Conservation (phyloP, 176 grass and related monocot genomes). For the Sorghum bicolor region DNA sequence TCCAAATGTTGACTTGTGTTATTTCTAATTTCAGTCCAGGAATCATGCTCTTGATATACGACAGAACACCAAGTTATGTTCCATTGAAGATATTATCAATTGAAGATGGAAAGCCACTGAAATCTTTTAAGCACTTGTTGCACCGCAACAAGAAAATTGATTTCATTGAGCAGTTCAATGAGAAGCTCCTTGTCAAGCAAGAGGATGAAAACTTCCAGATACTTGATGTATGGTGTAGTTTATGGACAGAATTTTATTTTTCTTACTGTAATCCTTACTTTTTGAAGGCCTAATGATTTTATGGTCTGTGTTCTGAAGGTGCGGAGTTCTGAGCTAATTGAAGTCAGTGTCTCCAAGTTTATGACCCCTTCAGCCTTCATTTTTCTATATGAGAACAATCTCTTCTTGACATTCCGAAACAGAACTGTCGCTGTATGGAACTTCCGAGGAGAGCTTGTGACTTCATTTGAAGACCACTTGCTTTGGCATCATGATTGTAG, state of each 20-base stretch:
- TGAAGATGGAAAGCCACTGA: slow-evolving; percentile 86
- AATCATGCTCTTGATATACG: slow-evolving; percentile 98
- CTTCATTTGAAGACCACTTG: slow-evolving; percentile 96
- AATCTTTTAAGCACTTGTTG: slow-evolving; percentile 87
- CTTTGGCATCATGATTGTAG: slow-evolving; percentile 95
- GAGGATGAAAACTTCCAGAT: slow-evolving; percentile 97
- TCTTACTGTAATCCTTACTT: not conserved
- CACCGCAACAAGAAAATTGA: slow-evolving; percentile 94
- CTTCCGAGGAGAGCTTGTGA: slow-evolving; percentile 93
- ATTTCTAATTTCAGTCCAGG: slow-evolving; percentile 58
- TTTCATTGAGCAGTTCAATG: slow-evolving; percentile 98
- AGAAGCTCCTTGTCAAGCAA: slow-evolving; percentile 95
- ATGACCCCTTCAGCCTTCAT: slow-evolving; percentile 97
- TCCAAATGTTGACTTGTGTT: slow-evolving; percentile 7
- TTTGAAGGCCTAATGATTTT: slow-evolving; percentile 23
- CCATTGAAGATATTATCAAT: slow-evolving; percentile 97
- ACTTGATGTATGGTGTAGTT: slow-evolving; percentile 69
- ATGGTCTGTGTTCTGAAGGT: slow-evolving; percentile 49
- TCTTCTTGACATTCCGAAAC: slow-evolving; percentile 96
- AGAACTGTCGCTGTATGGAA: slow-evolving; percentile 97
- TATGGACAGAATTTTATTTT: not conserved
- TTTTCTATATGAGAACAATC: slow-evolving; percentile 98
- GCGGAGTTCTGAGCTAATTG: slow-evolving; percentile 80
- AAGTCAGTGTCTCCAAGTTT: slow-evolving; percentile 82
- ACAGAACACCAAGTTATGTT: slow-evolving; percentile 71